A percentile compares a stretch with the other conserved stretches of the same genome.
These are phyloP conservation scores for Davidsoniella eucalypti DNA, from an alignment of 2,329 filamentous ascomycete genomes.

Conservation along the genomic window DNA sequence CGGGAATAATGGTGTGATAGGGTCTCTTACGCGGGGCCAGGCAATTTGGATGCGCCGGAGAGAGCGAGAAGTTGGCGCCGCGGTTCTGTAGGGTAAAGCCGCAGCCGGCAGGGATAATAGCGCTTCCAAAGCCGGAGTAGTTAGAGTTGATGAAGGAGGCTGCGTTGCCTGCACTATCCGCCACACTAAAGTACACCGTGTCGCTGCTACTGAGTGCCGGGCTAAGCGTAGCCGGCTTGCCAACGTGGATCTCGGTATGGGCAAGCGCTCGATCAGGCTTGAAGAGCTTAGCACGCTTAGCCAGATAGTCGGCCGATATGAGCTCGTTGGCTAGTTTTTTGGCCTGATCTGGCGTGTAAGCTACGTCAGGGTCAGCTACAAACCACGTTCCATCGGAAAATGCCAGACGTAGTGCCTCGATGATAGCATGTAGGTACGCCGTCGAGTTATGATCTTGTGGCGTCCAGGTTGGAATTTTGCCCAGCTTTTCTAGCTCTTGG, in stretches of 20 bases:
- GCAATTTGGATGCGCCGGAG: constrained; percentile 57
- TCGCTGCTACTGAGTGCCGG: constrained; percentile 76
- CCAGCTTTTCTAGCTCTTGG: constrained; percentile 62
- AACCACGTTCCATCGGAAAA: constrained; percentile 88
- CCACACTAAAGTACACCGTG: constrained; percentile 84
- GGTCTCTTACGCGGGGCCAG: constrained; percentile 71
- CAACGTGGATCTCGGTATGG: constrained; percentile 47
- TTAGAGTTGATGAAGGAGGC: constrained; percentile 96
- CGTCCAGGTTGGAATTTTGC: constrained; percentile 56
- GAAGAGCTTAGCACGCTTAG: constrained; percentile 47
- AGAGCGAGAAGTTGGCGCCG: constrained; percentile 68
- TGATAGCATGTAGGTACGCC: constrained; percentile 67
- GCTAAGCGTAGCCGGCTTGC: constrained; percentile 34
- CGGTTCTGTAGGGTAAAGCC: constrained; percentile 94
- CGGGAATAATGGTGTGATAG: constrained; percentile 96
- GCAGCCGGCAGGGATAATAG: constrained; percentile 68
- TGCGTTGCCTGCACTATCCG: constrained; percentile 70
- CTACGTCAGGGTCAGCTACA: constrained; percentile 65
- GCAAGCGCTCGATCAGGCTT: constrained; percentile 44
- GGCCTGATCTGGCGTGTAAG: constrained; percentile 39
- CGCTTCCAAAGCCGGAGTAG: constrained; percentile 76
- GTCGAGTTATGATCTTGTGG: constrained; percentile 64
- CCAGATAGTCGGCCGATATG: constrained; percentile 57
- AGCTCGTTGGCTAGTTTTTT: constrained; percentile 35
- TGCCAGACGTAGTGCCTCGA: constrained; percentile 75